Evolutionary conservation across 257 asterid species (phyloP), one percentile per base, ranked within the genome.

Genomic region (Handroanthus guayacan): DNA sequence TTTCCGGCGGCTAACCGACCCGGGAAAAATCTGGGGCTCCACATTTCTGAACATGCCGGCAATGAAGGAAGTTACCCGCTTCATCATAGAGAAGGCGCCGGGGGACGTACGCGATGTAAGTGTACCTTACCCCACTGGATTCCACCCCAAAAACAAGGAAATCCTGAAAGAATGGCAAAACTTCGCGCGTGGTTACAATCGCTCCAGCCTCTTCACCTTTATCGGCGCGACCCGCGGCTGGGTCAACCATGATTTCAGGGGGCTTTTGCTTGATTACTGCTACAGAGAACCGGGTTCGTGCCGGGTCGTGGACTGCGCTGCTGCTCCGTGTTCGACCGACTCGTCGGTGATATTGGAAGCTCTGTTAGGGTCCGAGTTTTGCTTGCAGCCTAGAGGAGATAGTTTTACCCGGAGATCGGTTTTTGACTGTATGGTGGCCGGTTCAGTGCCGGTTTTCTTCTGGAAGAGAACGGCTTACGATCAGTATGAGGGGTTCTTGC

Each of bases 381-480:
- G 90, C 71, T 37, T 86, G 69, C 90, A 84, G 80, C 90, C 90
- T 11, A 58, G 75, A 25, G 88, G 87, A 11, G 90, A 84, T 39
- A 83, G 85, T 2, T 73, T 47, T 43, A 86, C 90, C 0, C 75
- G 90, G 43, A 76, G 82, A 70, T 80, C 90, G 71, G 72, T 78
- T 62, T 84, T 86, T 25, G 90, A 86, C 44, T 86, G 90, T 50
- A 84, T 86, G 90, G 41, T 86, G 67, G 87, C 86, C 52, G 90
- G 90, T 75, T 82, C 90, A 11, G 80, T 86, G 14, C 90, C 88
- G 37, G 88, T 86, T 3, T 82, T 84, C 6, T 87, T 86, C 69
- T 84, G 87, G 88, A 78, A 80, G n/a, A 31, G 77, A 48, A 85
- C 84, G n/a, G 80, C 81, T 3, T 78, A 82, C 68, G 76, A 71